Base-by-base conservation (phyloP, 441 rosid species). In the Populus trichocarpa region DNA sequence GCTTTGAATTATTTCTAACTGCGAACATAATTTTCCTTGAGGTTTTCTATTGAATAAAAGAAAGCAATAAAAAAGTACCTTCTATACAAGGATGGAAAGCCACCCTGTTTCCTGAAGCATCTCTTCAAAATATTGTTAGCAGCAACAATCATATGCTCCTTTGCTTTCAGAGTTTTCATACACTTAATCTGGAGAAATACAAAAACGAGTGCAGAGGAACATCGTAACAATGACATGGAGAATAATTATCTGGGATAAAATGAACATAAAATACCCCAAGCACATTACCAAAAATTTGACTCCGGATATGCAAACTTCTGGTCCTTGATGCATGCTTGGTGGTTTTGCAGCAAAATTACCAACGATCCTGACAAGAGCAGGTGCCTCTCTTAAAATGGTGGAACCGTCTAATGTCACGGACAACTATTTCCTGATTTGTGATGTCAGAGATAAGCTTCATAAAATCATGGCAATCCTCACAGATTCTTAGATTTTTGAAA, bases 391-490 rank as follows among this genome's bases (percentile, higher is more conserved):
- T 79, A 70, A 85, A 83, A 76, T 77, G 81, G 72, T 81, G 88
- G 81, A 83, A 85, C 65, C 74, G 80, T 72, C 70, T 77, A 38
- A 81, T 65, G 74, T 85, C 86, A 30, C 83, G 81, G 35, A 81
- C 74, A 72, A 69, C 28, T 67, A 85, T 83, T 74, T 79, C 81
- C 42, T 77, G 74, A 77, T 72, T 69, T 22, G 78, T 81, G 73
- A 79, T 22, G 11, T 77, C 69, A 64, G 87, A 83, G 70, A 76
- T 57, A 33, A 77, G 76, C 74, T 83, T 81, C 86, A 86, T 84
- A 79, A 83, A 73, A 70, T 80, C 81, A 81, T 70, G 85, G 80
- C 86, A 87, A 78, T 85, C 86, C 35, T 69, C 85, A 75, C 86
- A 87, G 20, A 81, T 83, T 9, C 50, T 70, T 28, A 79, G 70